Conservation (phyloP, 1,139 yeast species). For the Groenewaldozyma sp. region DNA sequence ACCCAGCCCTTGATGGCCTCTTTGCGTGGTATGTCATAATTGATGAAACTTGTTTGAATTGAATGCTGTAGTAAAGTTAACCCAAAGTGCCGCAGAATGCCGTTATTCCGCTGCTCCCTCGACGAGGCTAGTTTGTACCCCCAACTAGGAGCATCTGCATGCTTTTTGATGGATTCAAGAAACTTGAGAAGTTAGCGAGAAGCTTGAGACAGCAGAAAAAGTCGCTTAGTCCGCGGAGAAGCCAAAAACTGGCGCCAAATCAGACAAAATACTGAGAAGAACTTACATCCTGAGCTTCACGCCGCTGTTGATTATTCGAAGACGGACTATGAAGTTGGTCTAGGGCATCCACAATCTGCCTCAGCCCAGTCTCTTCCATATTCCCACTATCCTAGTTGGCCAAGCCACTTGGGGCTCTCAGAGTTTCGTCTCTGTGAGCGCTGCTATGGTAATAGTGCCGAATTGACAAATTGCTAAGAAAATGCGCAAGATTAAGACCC, state of each 20-base stretch:
- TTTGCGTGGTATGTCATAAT: conserved; percentile 54
- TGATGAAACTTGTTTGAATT: conserved; percentile 46
- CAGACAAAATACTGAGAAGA: not conserved
- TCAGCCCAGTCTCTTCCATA: no score
- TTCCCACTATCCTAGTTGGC: no score
- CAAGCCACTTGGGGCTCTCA: no score
- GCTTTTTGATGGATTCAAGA: conserved; percentile 63
- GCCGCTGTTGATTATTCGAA: conserved; percentile 44
- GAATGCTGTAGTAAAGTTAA: conserved; percentile 69
- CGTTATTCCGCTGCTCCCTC: conserved; percentile 37
- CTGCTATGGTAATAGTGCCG: no score
- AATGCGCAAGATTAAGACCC: no score
- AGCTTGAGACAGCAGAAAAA: not conserved
- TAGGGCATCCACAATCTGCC: conserved; percentile 56
- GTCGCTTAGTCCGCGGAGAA: not conserved
- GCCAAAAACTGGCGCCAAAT: not conserved
- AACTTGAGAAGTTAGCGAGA: conserved; percentile 32
- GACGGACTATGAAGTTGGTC: conserved; percentile 68
- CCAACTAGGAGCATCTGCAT: conserved; percentile 84
- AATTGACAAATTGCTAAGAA: no score
- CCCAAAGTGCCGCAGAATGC: conserved; percentile 84
- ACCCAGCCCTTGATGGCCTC: conserved; percentile 76
- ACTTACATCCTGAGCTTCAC: conserved; percentile 34
- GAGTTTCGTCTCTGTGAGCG: no score
- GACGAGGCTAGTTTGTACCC: conserved; percentile 69